These are phyloP conservation scores for Phytopythium montanum DNA, from an alignment of 352 stramenopile species.

Conservation along the genomic window DNA sequence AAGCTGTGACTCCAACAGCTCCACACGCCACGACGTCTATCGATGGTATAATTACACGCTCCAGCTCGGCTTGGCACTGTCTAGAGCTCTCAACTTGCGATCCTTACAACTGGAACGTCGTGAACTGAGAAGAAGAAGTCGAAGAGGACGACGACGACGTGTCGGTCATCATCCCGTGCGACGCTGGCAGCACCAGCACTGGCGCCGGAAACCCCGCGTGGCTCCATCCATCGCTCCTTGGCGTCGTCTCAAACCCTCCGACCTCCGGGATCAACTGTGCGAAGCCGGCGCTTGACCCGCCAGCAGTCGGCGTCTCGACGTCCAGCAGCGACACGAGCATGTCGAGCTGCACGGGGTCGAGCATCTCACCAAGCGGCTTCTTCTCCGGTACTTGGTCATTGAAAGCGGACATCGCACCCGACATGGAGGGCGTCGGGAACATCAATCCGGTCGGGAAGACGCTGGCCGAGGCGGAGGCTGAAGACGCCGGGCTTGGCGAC, in stretches of 20 bases:
- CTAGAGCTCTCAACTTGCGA: not conserved
- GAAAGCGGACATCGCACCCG: not conserved
- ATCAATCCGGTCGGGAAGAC: conserved; percentile 5
- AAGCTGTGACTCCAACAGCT: not conserved
- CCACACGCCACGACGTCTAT: not conserved
- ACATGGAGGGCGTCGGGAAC: not conserved
- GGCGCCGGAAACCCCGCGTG: not conserved
- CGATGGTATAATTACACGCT: not conserved
- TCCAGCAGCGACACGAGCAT: conserved; percentile 35
- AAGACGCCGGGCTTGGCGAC: conserved; percentile 14
- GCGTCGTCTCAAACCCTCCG: not conserved
- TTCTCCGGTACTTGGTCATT: not conserved
- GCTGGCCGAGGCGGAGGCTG: conserved; percentile 15
- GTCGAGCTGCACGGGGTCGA: conserved; percentile 32
- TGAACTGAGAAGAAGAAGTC: conserved; percentile 4
- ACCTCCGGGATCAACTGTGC: not conserved
- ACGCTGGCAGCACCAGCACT: not conserved
- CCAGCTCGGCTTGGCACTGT: not conserved
- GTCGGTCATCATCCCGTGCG: conserved; percentile 6
- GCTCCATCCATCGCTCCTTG: not conserved
- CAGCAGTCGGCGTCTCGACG: conserved; percentile 15
- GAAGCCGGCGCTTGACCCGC: not conserved
- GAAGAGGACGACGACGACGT: not conserved
- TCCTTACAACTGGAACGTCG: conserved; percentile 5
- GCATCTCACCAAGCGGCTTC: conserved; percentile 7